phyloP scores from a whole-genome alignment of 2,329 filamentous ascomycete species.

The Lasiodiplodia gonubiensis region DNA sequence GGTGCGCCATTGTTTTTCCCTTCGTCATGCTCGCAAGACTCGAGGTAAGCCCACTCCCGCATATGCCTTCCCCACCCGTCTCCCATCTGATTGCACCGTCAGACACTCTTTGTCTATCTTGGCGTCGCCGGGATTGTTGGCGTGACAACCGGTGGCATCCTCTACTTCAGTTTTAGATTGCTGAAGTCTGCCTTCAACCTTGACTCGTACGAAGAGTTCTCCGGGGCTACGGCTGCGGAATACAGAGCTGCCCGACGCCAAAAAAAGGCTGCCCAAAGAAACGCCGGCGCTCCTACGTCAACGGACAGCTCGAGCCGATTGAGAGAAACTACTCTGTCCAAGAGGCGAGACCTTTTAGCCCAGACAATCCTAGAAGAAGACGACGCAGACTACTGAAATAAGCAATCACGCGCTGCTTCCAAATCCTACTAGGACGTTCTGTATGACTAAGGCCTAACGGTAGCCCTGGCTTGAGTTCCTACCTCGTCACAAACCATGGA shows the following conservation, averaged over 20 bases:
- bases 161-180: conserved; percentile 63
- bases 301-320: conserved; percentile 33
- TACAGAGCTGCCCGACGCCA: conserved; percentile 39
- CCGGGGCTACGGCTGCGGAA: conserved; percentile 37
- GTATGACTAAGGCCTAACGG: background rate
- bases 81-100: conserved; percentile 21
- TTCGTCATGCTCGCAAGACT: conserved; percentile 59
- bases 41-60: conserved; percentile 53
- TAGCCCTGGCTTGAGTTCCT: background rate
- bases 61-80: background rate
- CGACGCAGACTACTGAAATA: conserved; percentile 56
- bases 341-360: conserved; percentile 59
- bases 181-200: conserved; percentile 40
- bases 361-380: conserved; percentile 77
- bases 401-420: conserved; percentile 27
- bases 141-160: conserved; percentile 63
- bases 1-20: conserved; percentile 54
- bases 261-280: conserved; percentile 32
- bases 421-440: background rate
- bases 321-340: conserved; percentile 34
- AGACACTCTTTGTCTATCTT: conserved; percentile 63
- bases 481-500: background rate
- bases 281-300: background rate
- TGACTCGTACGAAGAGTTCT: conserved; percentile 6
- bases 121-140: conserved; percentile 72